Conservation (phyloP, 148 eudicot genomes). For the Nyssa sinensis region DNA sequence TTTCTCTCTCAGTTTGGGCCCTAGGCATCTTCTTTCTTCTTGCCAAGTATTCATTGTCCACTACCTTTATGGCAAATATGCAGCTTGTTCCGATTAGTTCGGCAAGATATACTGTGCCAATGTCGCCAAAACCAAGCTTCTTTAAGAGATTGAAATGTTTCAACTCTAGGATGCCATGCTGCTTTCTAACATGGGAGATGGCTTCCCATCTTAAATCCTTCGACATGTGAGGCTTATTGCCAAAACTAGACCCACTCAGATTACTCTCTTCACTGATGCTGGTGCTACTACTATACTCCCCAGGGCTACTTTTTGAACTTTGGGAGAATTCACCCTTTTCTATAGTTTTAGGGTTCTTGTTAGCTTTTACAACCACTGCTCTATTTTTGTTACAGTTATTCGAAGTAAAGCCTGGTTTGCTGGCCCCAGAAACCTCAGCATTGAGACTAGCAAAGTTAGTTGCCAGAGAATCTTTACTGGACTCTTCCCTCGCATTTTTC, state of each 20-base stretch:
- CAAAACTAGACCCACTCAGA: conserved; percentile 61
- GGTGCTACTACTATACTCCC: conserved; percentile 73
- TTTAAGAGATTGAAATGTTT: conserved; percentile 75
- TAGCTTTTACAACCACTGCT: conserved; percentile 32
- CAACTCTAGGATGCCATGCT: conserved; percentile 66
- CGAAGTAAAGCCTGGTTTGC: conserved; percentile 32
- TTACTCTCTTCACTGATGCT: conserved; percentile 80
- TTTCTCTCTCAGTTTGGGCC: conserved; percentile 89
- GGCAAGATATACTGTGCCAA: conserved; percentile 93
- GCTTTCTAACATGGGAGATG: conserved; percentile 52
- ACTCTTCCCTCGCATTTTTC: conserved; percentile 43
- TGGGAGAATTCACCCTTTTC: conserved; percentile 63
- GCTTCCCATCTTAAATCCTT: conserved; percentile 88
- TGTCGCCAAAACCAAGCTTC: conserved; percentile 95
- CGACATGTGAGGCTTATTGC: conserved; percentile 93
- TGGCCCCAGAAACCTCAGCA: conserved; percentile 36
- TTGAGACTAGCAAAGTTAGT: conserved; percentile 31
- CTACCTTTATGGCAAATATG: conserved; percentile 87
- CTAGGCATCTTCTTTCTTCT: conserved; percentile 78
- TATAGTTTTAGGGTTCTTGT: conserved; percentile 32
- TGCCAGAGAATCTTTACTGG: conserved; percentile 32
- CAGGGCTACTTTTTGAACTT: conserved; percentile 76
- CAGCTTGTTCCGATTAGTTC: conserved; percentile 72
- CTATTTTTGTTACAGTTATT: conserved; percentile 25
- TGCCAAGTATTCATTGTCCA: conserved; percentile 88